These are phyloP conservation scores for Litchi chinensis DNA, from an alignment of 345 rosid species.

Conservation along the genomic window DNA sequence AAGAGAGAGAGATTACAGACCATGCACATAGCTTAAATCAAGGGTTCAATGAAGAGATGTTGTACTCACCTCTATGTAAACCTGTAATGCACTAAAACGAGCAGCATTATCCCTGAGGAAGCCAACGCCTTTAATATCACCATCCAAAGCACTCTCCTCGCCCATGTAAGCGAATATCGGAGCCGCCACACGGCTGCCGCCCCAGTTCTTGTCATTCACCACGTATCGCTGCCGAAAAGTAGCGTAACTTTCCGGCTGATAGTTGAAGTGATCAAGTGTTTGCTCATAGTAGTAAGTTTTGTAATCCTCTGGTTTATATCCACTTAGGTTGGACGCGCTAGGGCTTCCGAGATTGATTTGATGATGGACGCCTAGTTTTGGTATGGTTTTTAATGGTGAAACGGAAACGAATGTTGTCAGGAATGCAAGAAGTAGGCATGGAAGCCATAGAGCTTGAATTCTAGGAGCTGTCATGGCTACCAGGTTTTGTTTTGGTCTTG, in stretches of 20 bases:
- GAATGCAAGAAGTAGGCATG: neutral
- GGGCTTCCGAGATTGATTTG: neutral
- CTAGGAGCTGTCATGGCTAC: neutral
- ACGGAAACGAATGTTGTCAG: neutral
- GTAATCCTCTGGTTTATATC: neutral
- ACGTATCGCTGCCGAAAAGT: constrained; percentile 29
- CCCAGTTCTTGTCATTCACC: constrained; percentile 27
- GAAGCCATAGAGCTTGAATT: neutral
- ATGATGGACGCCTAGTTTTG: neutral
- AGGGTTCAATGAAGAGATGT: no score
- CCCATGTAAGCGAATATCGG: constrained; percentile 26
- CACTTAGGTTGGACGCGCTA: neutral
- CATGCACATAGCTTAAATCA: no score
- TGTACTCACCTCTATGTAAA: constrained; percentile 23
- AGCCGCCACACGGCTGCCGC: neutral
- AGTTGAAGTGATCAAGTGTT: constrained; percentile 43
- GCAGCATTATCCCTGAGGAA: constrained; percentile 20
- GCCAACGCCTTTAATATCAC: neutral
- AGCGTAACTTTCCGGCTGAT: constrained; percentile 23
- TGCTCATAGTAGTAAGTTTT: constrained; percentile 23
- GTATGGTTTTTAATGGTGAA: neutral
- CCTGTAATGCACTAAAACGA: constrained; percentile 20
- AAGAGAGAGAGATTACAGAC: no score
- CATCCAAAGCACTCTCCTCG: constrained; percentile 18
- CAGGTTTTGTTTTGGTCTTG: no score